Conservation (phyloP, 306 rosid genomes). For the Cyamopsis tetragonoloba region DNA sequence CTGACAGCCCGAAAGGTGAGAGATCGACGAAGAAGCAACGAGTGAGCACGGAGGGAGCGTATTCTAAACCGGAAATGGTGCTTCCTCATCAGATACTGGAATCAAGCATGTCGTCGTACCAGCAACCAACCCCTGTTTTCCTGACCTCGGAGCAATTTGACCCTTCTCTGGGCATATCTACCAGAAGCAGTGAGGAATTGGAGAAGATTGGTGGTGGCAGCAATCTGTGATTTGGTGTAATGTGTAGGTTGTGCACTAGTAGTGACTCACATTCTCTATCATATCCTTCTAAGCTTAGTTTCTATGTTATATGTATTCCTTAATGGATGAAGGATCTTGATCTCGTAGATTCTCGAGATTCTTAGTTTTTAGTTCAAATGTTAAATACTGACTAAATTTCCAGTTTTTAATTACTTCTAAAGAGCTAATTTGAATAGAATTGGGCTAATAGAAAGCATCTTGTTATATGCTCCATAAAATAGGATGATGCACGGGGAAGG, state of each 20-base stretch:
- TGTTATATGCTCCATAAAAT: conserved; percentile 1
- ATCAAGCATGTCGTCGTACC: conserved; percentile 74
- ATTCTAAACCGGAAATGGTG: conserved; percentile 52
- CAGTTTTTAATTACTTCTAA: conserved; percentile 25
- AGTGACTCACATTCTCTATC: conserved; percentile 25
- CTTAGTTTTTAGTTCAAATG: conserved; percentile 38
- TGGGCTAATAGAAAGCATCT: conserved; percentile 28
- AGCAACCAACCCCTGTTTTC: conserved; percentile 44
- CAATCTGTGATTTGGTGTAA: conserved; percentile 40
- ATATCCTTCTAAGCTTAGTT: conserved; percentile 35
- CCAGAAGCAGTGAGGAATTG: conserved; percentile 40
- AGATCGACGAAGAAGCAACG: conserved; percentile 57
- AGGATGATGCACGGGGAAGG: too few species aligned
- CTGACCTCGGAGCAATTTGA: conserved; percentile 55
- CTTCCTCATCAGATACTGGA: conserved; percentile 86
- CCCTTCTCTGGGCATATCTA: conserved; percentile 45
- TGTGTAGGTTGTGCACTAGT: conserved; percentile 32
- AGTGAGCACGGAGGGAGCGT: conserved; percentile 44
- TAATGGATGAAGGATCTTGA: conserved; percentile 35
- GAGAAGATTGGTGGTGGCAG: conserved; percentile 45
- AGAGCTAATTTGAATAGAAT: conserved; percentile 28
- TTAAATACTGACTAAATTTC: conserved; percentile 19
- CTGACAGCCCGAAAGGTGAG: conserved; percentile 64
- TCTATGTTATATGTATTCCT: conserved; percentile 35
- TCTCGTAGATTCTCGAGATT: conserved; percentile 29